A percentile compares a stretch with the other conserved stretches of the same genome.
Conservation (phyloP, 371 early-diverging fungal species). For the Mucor saturninus region DNA sequence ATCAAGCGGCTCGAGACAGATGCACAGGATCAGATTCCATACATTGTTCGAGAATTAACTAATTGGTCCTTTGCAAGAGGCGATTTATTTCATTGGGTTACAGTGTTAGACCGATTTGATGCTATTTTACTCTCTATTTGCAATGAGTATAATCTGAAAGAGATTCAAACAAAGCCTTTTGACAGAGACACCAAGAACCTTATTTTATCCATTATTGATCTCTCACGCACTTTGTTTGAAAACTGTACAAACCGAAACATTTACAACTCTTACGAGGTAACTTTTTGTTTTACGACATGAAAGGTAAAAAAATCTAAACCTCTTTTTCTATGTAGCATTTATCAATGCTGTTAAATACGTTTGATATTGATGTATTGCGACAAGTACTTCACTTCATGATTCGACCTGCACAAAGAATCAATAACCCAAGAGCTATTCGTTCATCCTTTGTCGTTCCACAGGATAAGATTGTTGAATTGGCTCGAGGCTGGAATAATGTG, state of each 20-base stretch:
- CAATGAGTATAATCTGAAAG: conserved; percentile 65
- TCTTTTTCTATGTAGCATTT: conserved; percentile 2
- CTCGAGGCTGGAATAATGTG: conserved; percentile 63
- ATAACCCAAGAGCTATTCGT: conserved; percentile 71
- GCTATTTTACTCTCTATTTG: conserved; percentile 71
- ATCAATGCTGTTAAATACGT: conserved; percentile 61
- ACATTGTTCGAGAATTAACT: conserved; percentile 47
- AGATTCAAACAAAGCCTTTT: conserved; percentile 67
- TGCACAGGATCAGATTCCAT: conserved; percentile 63
- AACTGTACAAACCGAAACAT: conserved; percentile 94
- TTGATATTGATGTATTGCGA: conserved; percentile 77
- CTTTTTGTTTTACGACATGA: too few relatives aligned
- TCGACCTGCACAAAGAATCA: conserved; percentile 84
- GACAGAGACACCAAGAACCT: conserved; percentile 55
- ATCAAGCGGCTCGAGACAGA: conserved; percentile 61
- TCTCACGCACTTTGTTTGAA: conserved; percentile 86
- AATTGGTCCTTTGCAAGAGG: conserved; percentile 86
- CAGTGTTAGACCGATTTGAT: conserved; percentile 93
- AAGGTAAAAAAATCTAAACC: too few relatives aligned
- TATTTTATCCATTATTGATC: conserved; percentile 73
- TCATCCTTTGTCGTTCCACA: conserved; percentile 67
- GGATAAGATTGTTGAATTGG: conserved; percentile 66
- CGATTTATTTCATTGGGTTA: conserved; percentile 94
- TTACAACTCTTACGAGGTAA: conserved; percentile 92
- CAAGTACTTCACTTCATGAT: conserved; percentile 74